Evolutionary conservation across 306 rosid species (phyloP).

Genomic region (Vachellia pachyceras): DNA sequence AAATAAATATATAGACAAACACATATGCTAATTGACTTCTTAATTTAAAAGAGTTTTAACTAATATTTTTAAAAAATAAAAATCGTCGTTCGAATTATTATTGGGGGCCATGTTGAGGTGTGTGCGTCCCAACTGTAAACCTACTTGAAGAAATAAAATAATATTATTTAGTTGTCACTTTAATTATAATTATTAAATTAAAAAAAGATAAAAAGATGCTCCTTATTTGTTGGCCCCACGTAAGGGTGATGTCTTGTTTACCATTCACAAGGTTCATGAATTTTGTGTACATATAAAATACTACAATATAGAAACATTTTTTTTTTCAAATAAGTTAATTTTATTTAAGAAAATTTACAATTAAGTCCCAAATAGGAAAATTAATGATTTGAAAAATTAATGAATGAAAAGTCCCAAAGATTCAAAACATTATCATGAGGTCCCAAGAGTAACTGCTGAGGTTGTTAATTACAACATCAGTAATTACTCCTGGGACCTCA

Average conservation of each 20-base stretch:
- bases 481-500: too few species aligned
- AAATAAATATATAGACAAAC: not conserved
- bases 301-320: not conserved
- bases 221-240: not conserved
- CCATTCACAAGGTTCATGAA: not conserved
- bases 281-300: not conserved
- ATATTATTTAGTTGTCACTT: not conserved
- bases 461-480: too few species aligned
- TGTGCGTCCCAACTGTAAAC: slow-evolving; percentile 1
- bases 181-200: not conserved
- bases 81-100: not conserved
- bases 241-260: not conserved
- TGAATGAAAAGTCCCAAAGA: too few species aligned
- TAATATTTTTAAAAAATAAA: not conserved
- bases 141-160: not conserved
- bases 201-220: not conserved
- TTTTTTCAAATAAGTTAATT: not conserved
- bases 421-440: too few species aligned
- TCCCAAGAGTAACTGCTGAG: too few species aligned
- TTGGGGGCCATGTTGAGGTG: not conserved
- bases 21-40: not conserved
- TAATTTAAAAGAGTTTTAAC: not conserved
- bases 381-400: too few species aligned
- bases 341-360: too few species aligned
- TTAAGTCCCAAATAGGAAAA: too few species aligned